Base-by-base conservation (phyloP, 2,329 filamentous ascomycete genomes). In the Phoma sp. region DNA sequence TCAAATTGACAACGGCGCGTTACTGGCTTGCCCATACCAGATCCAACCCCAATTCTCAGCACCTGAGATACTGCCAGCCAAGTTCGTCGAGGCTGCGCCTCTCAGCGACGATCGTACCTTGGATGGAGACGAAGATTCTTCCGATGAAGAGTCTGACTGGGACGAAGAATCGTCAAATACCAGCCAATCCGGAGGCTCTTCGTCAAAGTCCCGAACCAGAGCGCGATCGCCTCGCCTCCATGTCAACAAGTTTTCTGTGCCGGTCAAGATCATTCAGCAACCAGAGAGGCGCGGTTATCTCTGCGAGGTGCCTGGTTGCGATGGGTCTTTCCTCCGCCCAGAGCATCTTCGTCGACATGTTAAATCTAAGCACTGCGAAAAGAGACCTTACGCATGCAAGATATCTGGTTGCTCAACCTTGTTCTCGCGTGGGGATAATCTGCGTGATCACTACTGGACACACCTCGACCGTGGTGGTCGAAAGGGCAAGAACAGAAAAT, bases 401-500 rank as follows among this genome's bases (percentile, higher is more conserved):
- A 43, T 68, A 4, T 54, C 58, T 6, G 13, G 14, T 3, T 68
- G 66, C 37, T 10, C 7, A 2, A 55, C 33, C 23, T 22, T 18
- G 2, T 68, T 68, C 33, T 58, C 56, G 1, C 61, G 66, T n/a
- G 58, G 60, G 2, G 66, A 68, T 40, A 68, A 68, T 41, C 36
- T 65, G 8, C 58, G 62, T 0, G 60, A 66, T 13, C 66, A 68
- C 27, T 68, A 68, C 49, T 65, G 61, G 56, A 67, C 64, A 14
- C 66, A 68, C 41, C n/a, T 68, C 4, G 24, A 52, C 1, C 47
- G 59, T 7, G 61, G 60, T 7, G 65, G 65, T 1, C 57, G 61
- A 5, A 23, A 37, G 24, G 61, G 66, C 0, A 60, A 56, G 36
- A 67, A 67, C 25, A 37, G 32, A 1, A 68, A 67, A 51, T 62